These are phyloP conservation scores for Globisporangium radiosum DNA, from an alignment of 352 stramenopile genomes.

Conservation along the genomic window DNA sequence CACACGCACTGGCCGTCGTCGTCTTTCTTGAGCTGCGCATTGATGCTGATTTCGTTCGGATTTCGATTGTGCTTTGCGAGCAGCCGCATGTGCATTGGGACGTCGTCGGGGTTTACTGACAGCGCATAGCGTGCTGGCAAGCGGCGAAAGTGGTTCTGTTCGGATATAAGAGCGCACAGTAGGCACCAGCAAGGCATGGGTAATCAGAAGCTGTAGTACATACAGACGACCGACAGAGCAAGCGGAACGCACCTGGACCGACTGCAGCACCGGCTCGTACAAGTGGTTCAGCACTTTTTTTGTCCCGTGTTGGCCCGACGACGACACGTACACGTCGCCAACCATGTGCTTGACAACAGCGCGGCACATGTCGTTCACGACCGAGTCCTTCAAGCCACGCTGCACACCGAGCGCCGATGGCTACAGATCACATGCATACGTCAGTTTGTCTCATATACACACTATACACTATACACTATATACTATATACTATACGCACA, in stretches of 20 bases:
- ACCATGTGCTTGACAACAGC: conserved; percentile 88
- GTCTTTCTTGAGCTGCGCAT: conserved; percentile 80
- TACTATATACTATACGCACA: no score
- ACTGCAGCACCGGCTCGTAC: conserved; percentile 82
- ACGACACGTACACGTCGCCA: conserved; percentile 77
- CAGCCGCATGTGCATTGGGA: conserved; percentile 84
- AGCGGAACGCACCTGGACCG: conserved; percentile 34
- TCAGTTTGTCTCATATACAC: no score
- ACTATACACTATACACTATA: background rate
- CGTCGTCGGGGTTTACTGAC: conserved; percentile 81
- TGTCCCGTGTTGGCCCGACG: conserved; percentile 49
- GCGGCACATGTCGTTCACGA: conserved; percentile 86
- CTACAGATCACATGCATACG: conserved; percentile 7
- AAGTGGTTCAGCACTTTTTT: conserved; percentile 83
- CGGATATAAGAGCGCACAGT: no score
- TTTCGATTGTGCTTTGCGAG: conserved; percentile 76
- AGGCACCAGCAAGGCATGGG: no score
- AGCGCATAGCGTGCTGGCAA: conserved; percentile 79
- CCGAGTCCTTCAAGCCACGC: conserved; percentile 76
- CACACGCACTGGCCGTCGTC: conserved; percentile 73
- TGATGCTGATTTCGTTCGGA: conserved; percentile 76
- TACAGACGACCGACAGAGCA: no score
- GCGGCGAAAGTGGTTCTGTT: conserved; percentile 64
- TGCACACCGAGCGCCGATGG: conserved; percentile 75
- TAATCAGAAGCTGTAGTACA: no score